phyloP scores from a whole-genome alignment of 768 basidiomycete species.

The Gautieria morchelliformis region DNA sequence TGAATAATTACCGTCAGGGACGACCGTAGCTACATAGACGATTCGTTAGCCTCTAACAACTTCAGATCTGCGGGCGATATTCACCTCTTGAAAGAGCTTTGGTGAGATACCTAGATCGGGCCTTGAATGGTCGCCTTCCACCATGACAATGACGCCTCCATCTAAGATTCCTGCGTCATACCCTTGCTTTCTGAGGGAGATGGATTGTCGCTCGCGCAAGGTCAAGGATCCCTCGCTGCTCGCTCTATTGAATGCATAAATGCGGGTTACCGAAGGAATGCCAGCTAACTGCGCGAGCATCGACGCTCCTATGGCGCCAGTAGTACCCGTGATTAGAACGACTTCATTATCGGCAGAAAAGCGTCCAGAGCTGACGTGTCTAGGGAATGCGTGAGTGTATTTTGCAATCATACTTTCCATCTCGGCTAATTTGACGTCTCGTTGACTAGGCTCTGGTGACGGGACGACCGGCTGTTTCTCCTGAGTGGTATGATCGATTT shows the following conservation, averaged over 20 bases:
- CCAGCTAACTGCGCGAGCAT: conserved; percentile 21
- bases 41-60: not conserved
- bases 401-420: conserved; percentile 14
- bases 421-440: conserved; percentile 9
- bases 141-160: not conserved
- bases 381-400: conserved; percentile 15
- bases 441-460: not conserved
- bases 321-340: conserved; percentile 33
- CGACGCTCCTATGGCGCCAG: conserved; percentile 32
- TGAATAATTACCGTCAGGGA: conserved; percentile 5
- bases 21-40: not conserved
- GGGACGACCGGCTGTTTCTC: not conserved
- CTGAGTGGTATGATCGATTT: not conserved
- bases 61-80: not conserved
- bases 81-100: conserved; percentile 3
- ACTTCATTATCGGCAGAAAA: conserved; percentile 13
- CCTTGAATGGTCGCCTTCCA: conserved; percentile 4
- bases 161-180: conserved; percentile 1
- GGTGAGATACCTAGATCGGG: conserved; percentile 1
- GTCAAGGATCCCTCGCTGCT: not conserved
- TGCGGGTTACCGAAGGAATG: conserved; percentile 15
- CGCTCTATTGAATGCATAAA: conserved; percentile 27
- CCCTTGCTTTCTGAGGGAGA: not conserved
- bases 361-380: not conserved
- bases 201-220: conserved; percentile 1